Conservation (phyloP, 2,329 filamentous ascomycete species). For the Fusarium concolor region DNA sequence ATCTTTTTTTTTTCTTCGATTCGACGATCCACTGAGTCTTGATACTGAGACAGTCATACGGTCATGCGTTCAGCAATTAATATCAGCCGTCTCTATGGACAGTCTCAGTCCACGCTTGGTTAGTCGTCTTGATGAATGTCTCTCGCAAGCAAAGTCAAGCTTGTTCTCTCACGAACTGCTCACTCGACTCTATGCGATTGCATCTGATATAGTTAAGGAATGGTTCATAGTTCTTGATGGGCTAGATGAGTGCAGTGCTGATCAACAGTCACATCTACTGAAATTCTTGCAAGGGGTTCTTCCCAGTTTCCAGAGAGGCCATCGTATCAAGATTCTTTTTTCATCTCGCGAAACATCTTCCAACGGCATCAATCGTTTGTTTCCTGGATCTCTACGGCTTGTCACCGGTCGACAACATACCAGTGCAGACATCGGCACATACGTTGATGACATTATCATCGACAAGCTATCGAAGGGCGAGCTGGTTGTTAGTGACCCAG, state of each 20-base stretch:
- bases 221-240: slow-evolving; percentile 1
- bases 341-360: not conserved
- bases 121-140: not conserved
- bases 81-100: not conserved
- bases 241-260: not conserved
- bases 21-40: no score
- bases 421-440: no score
- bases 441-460: no score
- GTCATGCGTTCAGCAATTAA: not conserved
- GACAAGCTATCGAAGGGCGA: no score
- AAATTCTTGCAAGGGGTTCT: not conserved
- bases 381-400: accelerated
- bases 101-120: accelerated
- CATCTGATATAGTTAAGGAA: accelerated
- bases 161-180: accelerated
- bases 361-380: not conserved
- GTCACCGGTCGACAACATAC: no score
- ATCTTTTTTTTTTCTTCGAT: no score
- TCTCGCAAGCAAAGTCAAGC: accelerated
- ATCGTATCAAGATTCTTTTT: not conserved
- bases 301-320: accelerated
- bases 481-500: no score
- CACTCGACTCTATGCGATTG: accelerated
- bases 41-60: not conserved
- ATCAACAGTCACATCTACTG: not conserved